Percentiles rank a stretch among this genome's conserved stretches.
phyloP scores from a whole-genome alignment of 1,139 yeast species.

The Ogataea hybrid region DNA sequence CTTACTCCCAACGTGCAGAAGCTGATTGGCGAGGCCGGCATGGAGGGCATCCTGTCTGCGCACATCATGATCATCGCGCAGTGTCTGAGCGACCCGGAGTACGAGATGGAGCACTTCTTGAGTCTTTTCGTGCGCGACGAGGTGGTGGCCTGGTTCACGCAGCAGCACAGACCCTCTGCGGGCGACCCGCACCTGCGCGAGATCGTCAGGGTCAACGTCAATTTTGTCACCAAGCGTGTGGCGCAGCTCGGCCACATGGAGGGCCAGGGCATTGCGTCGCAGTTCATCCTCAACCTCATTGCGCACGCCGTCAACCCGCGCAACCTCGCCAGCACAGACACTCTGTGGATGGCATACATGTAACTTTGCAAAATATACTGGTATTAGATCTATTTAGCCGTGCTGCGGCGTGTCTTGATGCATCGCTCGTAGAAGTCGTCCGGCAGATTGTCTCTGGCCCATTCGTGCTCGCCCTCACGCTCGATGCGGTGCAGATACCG shows the following conservation, averaged over 20 bases:
- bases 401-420: constrained; percentile 14
- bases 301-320: constrained; percentile 97
- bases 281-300: constrained; percentile 84
- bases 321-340: constrained; percentile 88
- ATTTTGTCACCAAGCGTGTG: constrained; percentile 68
- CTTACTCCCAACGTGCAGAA: constrained; percentile 94
- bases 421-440: constrained; percentile 20
- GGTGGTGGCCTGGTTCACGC: constrained; percentile 88
- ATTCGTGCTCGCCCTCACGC: constrained; percentile 13
- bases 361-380: constrained; percentile 27
- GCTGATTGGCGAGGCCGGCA: constrained; percentile 86
- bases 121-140: constrained; percentile 95
- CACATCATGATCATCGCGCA: constrained; percentile 83
- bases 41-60: constrained; percentile 89
- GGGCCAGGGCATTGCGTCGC: constrained; percentile 71
- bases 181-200: constrained; percentile 82
- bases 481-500: constrained; percentile 26
- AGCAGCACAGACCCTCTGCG: constrained; percentile 69
- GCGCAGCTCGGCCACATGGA: constrained; percentile 77
- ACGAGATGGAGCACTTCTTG: constrained; percentile 82
- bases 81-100: constrained; percentile 87
- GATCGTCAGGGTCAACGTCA: constrained; percentile 86
- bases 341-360: constrained; percentile 94
- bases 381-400: neutral
- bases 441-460: constrained; percentile 11